A percentile compares a stretch with the other conserved stretches of the same genome.
These are phyloP conservation scores for Curvularia sp. DNA, from an alignment of 2,329 filamentous ascomycete species.

Conservation along the genomic window DNA sequence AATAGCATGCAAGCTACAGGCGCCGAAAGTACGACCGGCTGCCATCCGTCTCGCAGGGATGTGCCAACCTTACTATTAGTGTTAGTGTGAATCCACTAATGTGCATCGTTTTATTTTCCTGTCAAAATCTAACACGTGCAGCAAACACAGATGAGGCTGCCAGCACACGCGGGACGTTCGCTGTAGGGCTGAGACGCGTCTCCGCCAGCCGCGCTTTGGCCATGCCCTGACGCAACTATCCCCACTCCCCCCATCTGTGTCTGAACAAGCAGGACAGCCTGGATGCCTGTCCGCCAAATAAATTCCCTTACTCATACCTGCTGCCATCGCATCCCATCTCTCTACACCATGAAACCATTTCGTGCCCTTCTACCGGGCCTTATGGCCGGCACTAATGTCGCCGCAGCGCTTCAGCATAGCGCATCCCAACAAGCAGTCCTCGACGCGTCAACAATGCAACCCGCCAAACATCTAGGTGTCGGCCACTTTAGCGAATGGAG, in stretches of 20 bases:
- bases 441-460: slow-evolving; percentile 18
- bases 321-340: slow-evolving; percentile 7
- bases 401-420: slow-evolving; percentile 29
- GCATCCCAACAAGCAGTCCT: slow-evolving; percentile 30
- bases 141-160: background rate
- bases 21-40: background rate
- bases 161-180: background rate
- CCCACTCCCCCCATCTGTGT: slow-evolving; percentile 5
- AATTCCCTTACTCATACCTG: background rate
- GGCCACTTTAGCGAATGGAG: slow-evolving; percentile 61
- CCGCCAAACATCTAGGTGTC: slow-evolving; percentile 44
- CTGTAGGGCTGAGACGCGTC: slow-evolving; percentile 16
- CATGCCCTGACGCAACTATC: slow-evolving; percentile 14
- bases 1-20: background rate
- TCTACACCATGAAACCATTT: slow-evolving; percentile 27
- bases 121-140: background rate
- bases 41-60: too few relatives aligned
- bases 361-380: slow-evolving; percentile 24
- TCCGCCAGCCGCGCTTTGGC: slow-evolving; percentile 8
- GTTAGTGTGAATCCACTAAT: background rate
- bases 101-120: background rate
- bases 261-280: slow-evolving; percentile 6
- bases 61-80: background rate
- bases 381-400: slow-evolving; percentile 20
- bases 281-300: background rate